Evolutionary conservation across 2,329 filamentous ascomycete species (phyloP), one percentile per base, ranked within the genome.

Genomic region (Parafenestella ontariensis): DNA sequence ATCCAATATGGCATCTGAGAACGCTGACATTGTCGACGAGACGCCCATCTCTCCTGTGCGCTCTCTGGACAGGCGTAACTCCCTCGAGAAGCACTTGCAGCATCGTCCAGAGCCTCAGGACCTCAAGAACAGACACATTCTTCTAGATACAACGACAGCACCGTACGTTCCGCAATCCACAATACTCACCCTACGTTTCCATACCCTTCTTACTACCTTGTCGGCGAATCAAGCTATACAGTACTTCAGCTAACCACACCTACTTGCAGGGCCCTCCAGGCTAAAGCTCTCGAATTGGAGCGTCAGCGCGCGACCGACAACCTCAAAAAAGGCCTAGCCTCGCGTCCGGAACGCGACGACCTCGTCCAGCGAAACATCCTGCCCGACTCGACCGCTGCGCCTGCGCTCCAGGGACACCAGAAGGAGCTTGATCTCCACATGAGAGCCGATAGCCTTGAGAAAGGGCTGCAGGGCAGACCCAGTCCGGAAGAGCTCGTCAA

Each of bases 281-380:
- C 85, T 15, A 79, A 80, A 51, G 82, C 83, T 46, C 81, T 82
- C 40, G 87, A 89, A 61, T 83, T 90, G 37, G 87, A 88, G 65
- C 84, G 87, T 59, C 86, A 89, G 71, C 81, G 82, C 52, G 82
- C 83, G 15, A 82, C 82, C 10, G 86, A 90, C 70, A 85, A 77
- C 60, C 74, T 90, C 59, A 88, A 86, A 76, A 88, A 87, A 73
- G 82, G 85, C 23, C 78, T 90, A 11, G 82, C 85, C 63, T 82
- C 85, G 52, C 78, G 88, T 15, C 85, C 87, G 4, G 85, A 92
- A 20, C 87, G 90, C 52, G 85, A 91, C 31, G 87, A 91, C 69
- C 82, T 97, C 20, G 81, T 96, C 59, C 89, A 95, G 73, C 89
- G 88, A 65, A 96, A 96, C 77, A 96, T 97, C 74, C 87, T 97